Percentiles rank a stretch among this genome's conserved stretches.
Conservation (phyloP, 441 rosid genomes). For the Erodium chrysanthum region DNA sequence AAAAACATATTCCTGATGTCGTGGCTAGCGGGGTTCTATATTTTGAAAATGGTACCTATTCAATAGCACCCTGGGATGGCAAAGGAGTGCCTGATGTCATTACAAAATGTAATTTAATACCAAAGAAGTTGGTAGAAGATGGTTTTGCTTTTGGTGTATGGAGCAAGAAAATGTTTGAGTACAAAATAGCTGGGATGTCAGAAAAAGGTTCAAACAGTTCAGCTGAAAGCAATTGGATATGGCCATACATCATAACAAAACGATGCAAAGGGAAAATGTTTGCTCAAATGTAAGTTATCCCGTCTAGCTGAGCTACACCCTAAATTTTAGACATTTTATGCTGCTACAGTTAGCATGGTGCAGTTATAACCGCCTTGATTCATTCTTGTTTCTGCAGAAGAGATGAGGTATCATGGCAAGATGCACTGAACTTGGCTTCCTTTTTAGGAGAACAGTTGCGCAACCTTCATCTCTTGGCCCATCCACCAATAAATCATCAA, state of each 20-base stretch:
- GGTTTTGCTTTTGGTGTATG: conserved; percentile 71
- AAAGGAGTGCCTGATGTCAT: conserved; percentile 63
- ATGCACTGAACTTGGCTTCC: conserved; percentile 52
- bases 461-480: conserved; percentile 67
- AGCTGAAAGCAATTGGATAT: conserved; percentile 36
- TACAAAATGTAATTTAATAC: conserved; percentile 34
- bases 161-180: conserved; percentile 63
- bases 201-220: conserved; percentile 27
- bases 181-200: conserved; percentile 40
- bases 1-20: conserved; percentile 60
- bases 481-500: conserved; percentile 41
- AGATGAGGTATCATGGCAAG: conserved; percentile 55
- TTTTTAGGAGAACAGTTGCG: conserved; percentile 76
- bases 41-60: conserved; percentile 53
- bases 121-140: conserved; percentile 29
- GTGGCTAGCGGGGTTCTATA: conserved; percentile 71
- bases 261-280: conserved; percentile 87
- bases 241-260: conserved; percentile 82
- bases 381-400: conserved; percentile 46
- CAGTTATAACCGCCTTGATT: conserved; percentile 8
- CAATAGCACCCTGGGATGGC: conserved; percentile 78
- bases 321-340: conserved; percentile 7
- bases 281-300: conserved; percentile 65
- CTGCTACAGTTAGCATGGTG: conserved; percentile 10
- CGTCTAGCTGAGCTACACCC: conserved; percentile 11